Evolutionary conservation across 1,284 basidiomycete species (phyloP).

Genomic region (Inonotus obliquus): DNA sequence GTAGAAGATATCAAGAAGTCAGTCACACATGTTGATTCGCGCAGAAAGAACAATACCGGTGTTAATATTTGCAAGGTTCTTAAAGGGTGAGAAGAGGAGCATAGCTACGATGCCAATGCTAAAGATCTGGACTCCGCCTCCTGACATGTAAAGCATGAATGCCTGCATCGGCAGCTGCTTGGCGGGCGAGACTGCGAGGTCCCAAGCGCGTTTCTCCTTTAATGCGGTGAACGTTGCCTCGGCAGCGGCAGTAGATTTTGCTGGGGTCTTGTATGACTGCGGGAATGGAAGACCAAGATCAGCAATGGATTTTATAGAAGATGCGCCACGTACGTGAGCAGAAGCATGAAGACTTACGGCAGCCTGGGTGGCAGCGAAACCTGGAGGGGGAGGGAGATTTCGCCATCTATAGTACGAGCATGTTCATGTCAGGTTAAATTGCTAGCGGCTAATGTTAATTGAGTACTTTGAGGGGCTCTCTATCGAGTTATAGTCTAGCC

Average conservation of each 20-base stretch:
- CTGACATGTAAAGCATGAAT: conserved; percentile 96
- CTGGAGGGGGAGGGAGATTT: conserved; percentile 56
- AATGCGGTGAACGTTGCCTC: conserved; percentile 54
- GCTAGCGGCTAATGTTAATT: not conserved
- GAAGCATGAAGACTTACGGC: conserved; percentile 3
- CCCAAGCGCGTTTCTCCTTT: conserved; percentile 84
- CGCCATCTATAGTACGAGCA: conserved; percentile 43
- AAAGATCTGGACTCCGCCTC: conserved; percentile 88
- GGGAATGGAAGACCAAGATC: not conserved
- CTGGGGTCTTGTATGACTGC: conserved; percentile 30
- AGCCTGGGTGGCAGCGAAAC: conserved; percentile 38
- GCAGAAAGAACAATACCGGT: conserved; percentile 42
- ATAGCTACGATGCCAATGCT: conserved; percentile 92
- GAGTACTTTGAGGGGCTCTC: conserved; percentile 32
- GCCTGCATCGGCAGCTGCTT: conserved; percentile 92
- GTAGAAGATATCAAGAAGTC: not conserved
- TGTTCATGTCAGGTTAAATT: not conserved
- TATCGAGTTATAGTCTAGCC: conserved; percentile 35
- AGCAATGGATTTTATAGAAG: not conserved
- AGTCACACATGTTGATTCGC: conserved; percentile 23
- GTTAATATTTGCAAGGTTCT: conserved; percentile 73
- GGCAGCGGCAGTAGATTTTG: conserved; percentile 34
- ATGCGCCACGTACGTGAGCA: not conserved
- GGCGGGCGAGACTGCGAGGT: conserved; percentile 77
- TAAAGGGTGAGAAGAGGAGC: conserved; percentile 79